Percentiles rank a stretch among this genome's conserved stretches.
Evolutionary conservation across 164 flowering plant species (phyloP).

Genomic region (Nymphaea colorata): DNA sequence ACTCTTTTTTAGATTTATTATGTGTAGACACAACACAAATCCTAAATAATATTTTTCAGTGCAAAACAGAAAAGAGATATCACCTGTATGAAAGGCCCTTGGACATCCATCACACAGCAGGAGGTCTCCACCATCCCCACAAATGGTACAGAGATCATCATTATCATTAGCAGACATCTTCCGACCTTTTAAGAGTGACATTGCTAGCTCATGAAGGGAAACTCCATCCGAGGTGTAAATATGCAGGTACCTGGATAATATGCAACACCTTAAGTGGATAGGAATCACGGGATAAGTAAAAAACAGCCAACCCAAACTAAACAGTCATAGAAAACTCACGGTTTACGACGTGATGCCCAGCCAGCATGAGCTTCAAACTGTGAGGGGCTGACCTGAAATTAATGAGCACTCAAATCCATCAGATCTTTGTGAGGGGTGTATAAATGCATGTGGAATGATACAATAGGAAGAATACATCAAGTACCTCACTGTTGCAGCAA

Average conservation of each 20-base stretch:
- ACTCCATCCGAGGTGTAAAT: constrained; percentile 90
- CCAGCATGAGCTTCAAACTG: constrained; percentile 98
- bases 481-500: constrained; percentile 68
- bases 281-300: not conserved
- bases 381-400: constrained; percentile 78
- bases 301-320: not conserved
- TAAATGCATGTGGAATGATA: not conserved
- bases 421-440: too few species aligned
- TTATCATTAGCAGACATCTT: constrained; percentile 35
- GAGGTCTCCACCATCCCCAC: constrained; percentile 70
- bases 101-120: constrained; percentile 82
- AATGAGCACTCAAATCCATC: too few species aligned
- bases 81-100: constrained; percentile 56
- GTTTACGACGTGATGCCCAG: constrained; percentile 71
- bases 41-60: too few species aligned
- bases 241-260: constrained; percentile 50
- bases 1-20: too few species aligned
- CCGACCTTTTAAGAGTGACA: constrained; percentile 34
- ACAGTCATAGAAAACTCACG: constrained; percentile 40
- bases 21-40: too few species aligned
- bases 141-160: constrained; percentile 76
- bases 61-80: not conserved
- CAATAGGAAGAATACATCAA: not conserved
- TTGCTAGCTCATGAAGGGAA: constrained; percentile 76
- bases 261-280: not conserved